A percentile compares a stretch with the other conserved stretches of the same genome.
Evolutionary conservation across 1,284 basidiomycete genomes (phyloP).

Genomic region (Mycosarcoma mackinlayi): DNA sequence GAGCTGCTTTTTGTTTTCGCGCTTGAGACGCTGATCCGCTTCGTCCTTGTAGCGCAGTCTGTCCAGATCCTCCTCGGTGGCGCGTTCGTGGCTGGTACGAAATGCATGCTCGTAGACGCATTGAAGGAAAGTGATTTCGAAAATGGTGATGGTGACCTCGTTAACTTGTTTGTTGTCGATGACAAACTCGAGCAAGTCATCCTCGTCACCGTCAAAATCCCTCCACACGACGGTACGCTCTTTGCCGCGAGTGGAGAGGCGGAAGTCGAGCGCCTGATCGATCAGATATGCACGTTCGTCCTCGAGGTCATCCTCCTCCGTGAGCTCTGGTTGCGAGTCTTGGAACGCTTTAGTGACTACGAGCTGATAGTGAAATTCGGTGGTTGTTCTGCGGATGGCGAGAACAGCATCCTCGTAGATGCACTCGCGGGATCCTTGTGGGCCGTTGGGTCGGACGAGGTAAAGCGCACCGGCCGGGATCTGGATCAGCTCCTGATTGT

Average conservation of each 20-base stretch:
- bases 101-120: constrained; percentile 82
- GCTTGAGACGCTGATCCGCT: constrained; percentile 33
- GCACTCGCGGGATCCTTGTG: constrained; percentile 94
- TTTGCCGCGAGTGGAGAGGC: constrained; percentile 70
- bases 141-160: constrained; percentile 83
- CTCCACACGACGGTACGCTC: constrained; percentile 71
- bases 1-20: constrained; percentile 19
- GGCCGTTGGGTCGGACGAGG: constrained; percentile 87
- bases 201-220: constrained; percentile 74
- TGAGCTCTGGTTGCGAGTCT: constrained; percentile 90
- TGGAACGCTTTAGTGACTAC: constrained; percentile 94
- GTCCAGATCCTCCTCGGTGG: constrained; percentile 67
- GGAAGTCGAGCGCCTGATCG: constrained; percentile 81
- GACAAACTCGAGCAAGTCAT: constrained; percentile 85
- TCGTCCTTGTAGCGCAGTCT: constrained; percentile 64
- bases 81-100: constrained; percentile 61
- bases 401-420: constrained; percentile 97
- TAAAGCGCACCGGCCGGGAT: constrained; percentile 91
- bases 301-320: constrained; percentile 89
- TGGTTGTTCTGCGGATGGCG: constrained; percentile 83
- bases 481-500: constrained; percentile 77
- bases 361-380: constrained; percentile 91
- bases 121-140: constrained; percentile 91
- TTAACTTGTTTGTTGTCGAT: constrained; percentile 74
- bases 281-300: constrained; percentile 88